Conservation (phyloP, 2,329 filamentous ascomycete genomes). For the Colletotrichum viniferum region DNA sequence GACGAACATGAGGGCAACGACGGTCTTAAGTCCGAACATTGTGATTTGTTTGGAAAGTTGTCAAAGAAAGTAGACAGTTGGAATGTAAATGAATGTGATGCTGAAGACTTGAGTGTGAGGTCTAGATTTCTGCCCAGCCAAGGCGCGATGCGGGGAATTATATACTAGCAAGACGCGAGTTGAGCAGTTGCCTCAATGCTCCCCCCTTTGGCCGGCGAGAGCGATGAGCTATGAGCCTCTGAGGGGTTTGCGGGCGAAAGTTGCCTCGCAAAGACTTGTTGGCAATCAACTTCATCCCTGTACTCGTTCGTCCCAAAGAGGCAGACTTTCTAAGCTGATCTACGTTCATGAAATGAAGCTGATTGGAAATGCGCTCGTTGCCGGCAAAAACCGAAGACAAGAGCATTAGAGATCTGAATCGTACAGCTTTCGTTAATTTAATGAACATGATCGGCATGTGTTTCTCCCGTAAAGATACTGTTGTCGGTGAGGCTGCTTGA, state of each 20-base stretch:
- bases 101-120: background rate
- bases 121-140: background rate
- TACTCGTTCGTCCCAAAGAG: background rate
- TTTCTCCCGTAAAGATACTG: background rate
- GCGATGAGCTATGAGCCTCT: background rate
- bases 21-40: background rate
- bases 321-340: background rate
- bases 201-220: background rate
- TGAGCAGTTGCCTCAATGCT: background rate
- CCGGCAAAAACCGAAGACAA: background rate
- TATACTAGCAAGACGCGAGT: background rate
- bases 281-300: background rate
- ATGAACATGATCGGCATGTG: background rate
- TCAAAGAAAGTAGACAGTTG: background rate
- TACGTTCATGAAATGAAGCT: background rate
- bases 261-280: background rate
- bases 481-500: background rate
- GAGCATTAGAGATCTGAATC: background rate
- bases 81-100: background rate
- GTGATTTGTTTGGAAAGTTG: background rate
- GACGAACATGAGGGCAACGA: background rate
- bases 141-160: background rate
- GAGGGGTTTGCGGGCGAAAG: background rate
- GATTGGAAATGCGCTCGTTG: background rate
- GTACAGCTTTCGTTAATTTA: background rate